Conservation (phyloP, 768 basidiomycete genomes). For the Asterophora parasitica region DNA sequence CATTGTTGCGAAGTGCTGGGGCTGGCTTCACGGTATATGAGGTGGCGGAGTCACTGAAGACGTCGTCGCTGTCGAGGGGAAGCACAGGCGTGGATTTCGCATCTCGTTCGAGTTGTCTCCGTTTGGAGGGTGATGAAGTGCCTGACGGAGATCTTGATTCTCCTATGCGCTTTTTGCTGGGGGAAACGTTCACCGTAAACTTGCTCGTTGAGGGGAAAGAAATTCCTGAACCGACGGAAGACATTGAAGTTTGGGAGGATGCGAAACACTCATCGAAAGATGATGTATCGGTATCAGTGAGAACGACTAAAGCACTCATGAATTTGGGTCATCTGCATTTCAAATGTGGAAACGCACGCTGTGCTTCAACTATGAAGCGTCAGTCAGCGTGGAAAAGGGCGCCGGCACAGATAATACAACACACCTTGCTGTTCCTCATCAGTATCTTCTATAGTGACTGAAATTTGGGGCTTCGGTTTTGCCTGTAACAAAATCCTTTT, state of each 20-base stretch:
- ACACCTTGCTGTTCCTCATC: slow-evolving; percentile 15
- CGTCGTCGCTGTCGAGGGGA: slow-evolving; percentile 1
- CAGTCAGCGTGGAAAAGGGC: not conserved
- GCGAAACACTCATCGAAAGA: not conserved
- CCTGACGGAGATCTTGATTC: not conserved
- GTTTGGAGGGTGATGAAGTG: slow-evolving; percentile 13
- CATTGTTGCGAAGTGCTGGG: not conserved
- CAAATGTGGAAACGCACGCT: not conserved
- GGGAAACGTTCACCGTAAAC: not conserved
- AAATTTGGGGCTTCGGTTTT: not conserved
- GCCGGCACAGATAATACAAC: not conserved
- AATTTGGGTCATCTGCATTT: not conserved
- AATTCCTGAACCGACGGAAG: slow-evolving; percentile 9
- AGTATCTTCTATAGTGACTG: slow-evolving; percentile 5
- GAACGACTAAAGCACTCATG: slow-evolving; percentile 3
- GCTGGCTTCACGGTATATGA: not conserved
- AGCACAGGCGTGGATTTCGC: not conserved
- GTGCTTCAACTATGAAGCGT: not conserved
- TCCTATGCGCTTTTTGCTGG: slow-evolving; percentile 2
- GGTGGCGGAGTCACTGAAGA: not conserved
- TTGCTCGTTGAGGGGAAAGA: slow-evolving; percentile 2
- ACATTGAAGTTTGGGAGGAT: slow-evolving; percentile 4
- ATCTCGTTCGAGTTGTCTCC: slow-evolving; percentile 6
- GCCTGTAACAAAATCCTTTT: not conserved
- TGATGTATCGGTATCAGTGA: slow-evolving; percentile 14